Evolutionary conservation across 2,329 filamentous ascomycete species (phyloP), one percentile per base, ranked within the genome.

Genomic region (Paracoccidioides lutzii): DNA sequence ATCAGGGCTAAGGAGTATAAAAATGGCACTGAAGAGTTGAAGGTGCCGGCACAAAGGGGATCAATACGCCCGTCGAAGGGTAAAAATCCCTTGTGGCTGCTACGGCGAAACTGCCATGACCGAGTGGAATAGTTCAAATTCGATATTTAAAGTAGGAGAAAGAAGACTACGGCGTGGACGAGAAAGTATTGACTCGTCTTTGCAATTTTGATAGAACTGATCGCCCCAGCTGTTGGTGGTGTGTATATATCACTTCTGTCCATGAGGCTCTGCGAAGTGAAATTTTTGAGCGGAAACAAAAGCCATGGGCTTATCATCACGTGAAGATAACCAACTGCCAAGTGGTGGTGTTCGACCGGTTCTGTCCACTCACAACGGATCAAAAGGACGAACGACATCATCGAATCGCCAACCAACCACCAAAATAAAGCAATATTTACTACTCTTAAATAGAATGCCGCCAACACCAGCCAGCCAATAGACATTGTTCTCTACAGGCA

Each of bases 251-350:
- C 32, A 32, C 3, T 28, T 52, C 15, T 9, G 12, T n/a, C 4
- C 38, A 28, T 42, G 49, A 42, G 49, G 38, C 35, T 53, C 52
- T 53, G 41, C 42, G 30, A 30, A 30, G 52, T 15, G 41, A 53
- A 53, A 70, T 71, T 72, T 72, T 72, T 71, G 65, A 66, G 60
- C 63, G 67, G 66, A 30, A 37, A 44, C 48, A 64, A 69, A 52
- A 62, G 54, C 59, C 61, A 62, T 59, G 59, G 61, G 58, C 59
- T 22, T 72, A 72, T 71, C 69, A 55, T 67, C 70, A 72, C 70
- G 70, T 72, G 70, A 54, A 63, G 69, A 71, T 71, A 70, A 56
- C 37, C 2, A 14, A 22, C 40, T 32, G 22, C 14, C 9, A 10
- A 44, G 7, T 14, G 42, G 9, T 4, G 14, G 9, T 44, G 37